phyloP scores from a whole-genome alignment of 2,329 filamentous ascomycete genomes.

The Zymoseptoria crescenta region DNA sequence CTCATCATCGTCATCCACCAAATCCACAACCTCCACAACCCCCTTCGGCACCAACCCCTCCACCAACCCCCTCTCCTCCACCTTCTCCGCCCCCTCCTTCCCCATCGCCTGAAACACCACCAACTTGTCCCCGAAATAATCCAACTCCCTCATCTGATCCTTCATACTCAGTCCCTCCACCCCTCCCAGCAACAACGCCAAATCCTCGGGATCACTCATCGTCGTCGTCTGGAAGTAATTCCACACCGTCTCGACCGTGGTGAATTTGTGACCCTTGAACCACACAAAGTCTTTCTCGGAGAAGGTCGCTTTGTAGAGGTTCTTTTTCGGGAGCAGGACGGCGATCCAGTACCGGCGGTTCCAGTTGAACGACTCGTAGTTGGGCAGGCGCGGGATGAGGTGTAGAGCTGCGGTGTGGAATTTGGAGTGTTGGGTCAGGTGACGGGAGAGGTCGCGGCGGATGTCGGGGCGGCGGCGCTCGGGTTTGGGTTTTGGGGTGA shows the following conservation, averaged over 20 bases:
- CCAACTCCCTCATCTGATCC: slow-evolving; percentile 22
- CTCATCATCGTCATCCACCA: slow-evolving; percentile 2
- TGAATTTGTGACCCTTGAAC: slow-evolving; percentile 27
- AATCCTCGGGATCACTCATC: slow-evolving; percentile 13
- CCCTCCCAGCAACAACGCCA: slow-evolving; percentile 21
- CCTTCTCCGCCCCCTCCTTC: slow-evolving; percentile 1
- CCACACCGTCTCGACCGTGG: slow-evolving; percentile 28
- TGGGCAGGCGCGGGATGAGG: slow-evolving; percentile 16
- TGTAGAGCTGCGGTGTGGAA: slow-evolving; percentile 19
- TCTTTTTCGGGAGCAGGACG: slow-evolving; percentile 18
- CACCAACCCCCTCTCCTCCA: slow-evolving; percentile 10
- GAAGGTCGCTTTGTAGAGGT: background rate
- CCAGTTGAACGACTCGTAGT: slow-evolving; percentile 5
- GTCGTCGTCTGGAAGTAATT: slow-evolving; percentile 16
- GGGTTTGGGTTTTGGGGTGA: background rate
- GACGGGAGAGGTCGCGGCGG: slow-evolving; percentile 14
- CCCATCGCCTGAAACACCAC: slow-evolving; percentile 23
- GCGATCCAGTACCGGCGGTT: slow-evolving; percentile 29
- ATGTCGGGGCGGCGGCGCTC: slow-evolving; percentile 8
- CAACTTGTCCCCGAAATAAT: slow-evolving; percentile 26
- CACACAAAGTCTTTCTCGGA: slow-evolving; percentile 23
- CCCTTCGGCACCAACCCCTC: slow-evolving; percentile 12
- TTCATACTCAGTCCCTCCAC: slow-evolving; percentile 14
- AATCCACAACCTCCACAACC: slow-evolving; percentile 13
- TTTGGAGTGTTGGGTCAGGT: slow-evolving; percentile 12